Conservation (phyloP, 441 rosid species). For the Erodium moschatum region DNA sequence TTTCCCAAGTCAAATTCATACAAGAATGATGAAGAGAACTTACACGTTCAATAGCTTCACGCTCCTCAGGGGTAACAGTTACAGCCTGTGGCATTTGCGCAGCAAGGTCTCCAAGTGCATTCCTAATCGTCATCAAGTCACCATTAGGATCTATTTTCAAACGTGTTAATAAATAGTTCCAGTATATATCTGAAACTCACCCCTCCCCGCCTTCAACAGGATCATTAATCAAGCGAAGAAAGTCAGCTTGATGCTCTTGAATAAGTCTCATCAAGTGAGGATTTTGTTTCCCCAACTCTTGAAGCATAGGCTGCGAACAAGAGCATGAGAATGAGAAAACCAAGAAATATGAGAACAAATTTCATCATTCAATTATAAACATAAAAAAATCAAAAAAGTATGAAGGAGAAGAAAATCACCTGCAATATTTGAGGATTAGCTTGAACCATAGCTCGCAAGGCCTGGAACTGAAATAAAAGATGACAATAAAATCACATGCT, state of each 20-base stretch:
- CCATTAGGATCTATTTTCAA: conserved; percentile 5
- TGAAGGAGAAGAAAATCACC: conserved; percentile 29
- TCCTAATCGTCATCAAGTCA: conserved; percentile 20
- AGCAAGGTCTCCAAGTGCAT: conserved; percentile 29
- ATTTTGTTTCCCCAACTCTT: conserved; percentile 81
- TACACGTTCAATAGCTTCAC: conserved; percentile 44
- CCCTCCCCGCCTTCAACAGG: conserved; percentile 81
- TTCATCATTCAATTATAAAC: no score
- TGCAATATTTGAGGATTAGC: conserved; percentile 89
- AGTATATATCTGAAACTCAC: conserved; percentile 30
- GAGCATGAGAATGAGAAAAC: background rate
- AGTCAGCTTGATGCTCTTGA: conserved; percentile 83
- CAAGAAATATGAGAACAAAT: no score
- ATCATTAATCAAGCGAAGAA: conserved; percentile 76
- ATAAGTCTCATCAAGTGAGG: conserved; percentile 72
- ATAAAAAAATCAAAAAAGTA: no score
- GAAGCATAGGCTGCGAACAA: conserved; percentile 75
- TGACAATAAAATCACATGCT: background rate
- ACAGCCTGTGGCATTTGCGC: conserved; percentile 35
- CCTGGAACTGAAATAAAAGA: conserved; percentile 64
- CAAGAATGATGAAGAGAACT: background rate
- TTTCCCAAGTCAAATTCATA: no score
- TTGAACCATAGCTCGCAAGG: conserved; percentile 87
- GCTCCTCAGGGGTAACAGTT: conserved; percentile 42
- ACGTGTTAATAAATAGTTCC: background rate